A percentile compares a stretch with the other conserved stretches of the same genome.
Conservation (phyloP, 192 early-diverging fungal species). For the Gonapodya sp. region DNA sequence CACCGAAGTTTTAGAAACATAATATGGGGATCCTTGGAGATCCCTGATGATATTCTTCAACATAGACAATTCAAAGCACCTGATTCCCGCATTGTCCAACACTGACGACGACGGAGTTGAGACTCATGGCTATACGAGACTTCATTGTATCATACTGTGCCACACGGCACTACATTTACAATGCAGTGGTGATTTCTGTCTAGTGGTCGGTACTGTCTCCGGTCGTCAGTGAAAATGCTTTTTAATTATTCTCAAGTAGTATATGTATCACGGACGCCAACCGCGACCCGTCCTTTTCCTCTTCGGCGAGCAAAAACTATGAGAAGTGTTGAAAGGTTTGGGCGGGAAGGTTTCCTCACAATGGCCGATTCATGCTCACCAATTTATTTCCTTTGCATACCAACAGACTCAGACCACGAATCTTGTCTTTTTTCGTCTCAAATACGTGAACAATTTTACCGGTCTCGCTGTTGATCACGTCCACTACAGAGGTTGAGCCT, state of each 20-base stretch:
- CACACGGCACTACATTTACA: too few species aligned
- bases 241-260: constrained; percentile 4
- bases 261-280: constrained; percentile 30
- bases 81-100: background rate
- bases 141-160: too few species aligned
- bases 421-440: constrained; percentile 40
- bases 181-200: too few species aligned
- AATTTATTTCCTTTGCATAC: background rate
- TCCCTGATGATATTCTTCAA: too few species aligned
- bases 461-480: constrained; percentile 33
- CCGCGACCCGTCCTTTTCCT: constrained; percentile 33
- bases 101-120: background rate
- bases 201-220: too few species aligned
- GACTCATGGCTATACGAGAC: background rate
- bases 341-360: background rate
- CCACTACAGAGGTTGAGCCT: constrained; percentile 36
- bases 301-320: constrained; percentile 37
- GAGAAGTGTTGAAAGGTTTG: background rate
- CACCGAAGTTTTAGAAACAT: too few species aligned
- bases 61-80: too few species aligned
- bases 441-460: constrained; percentile 48
- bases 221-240: too few species aligned
- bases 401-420: constrained; percentile 28
- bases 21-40: too few species aligned
- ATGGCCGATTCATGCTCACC: background rate